phyloP scores from a whole-genome alignment of 78 protist species.

The slime mould (Dictyostelium discoideum) region DNA sequence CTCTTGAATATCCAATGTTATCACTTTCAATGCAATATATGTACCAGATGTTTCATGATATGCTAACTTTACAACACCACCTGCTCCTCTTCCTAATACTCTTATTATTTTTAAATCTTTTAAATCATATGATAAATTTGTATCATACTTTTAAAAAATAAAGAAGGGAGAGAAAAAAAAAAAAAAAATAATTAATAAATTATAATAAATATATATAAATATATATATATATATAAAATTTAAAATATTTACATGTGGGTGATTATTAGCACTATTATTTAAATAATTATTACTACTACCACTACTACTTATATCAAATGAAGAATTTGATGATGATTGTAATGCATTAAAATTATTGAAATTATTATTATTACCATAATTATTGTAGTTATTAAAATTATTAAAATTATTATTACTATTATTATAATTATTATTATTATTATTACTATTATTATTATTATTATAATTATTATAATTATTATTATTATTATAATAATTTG shows the following conservation, averaged over 20 bases:
- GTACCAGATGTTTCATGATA: conserved; percentile 50
- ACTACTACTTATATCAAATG: conserved; percentile 2
- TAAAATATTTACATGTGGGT: background rate
- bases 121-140: conserved; percentile 43
- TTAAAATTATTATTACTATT: background rate
- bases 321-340: background rate
- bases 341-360: background rate
- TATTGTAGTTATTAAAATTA: background rate
- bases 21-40: conserved; percentile 80
- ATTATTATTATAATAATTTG: background rate
- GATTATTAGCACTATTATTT: background rate
- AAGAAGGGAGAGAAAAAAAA: background rate
- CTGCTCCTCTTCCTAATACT: conserved; percentile 74
- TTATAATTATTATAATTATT: background rate
- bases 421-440: background rate
- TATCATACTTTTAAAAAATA: background rate
- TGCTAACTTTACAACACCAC: conserved; percentile 84
- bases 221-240: background rate
- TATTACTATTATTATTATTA: background rate
- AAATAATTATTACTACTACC: background rate
- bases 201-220: background rate
- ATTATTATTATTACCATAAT: background rate
- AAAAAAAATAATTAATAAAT: background rate
- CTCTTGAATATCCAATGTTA: conserved; percentile 81
- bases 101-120: conserved; percentile 67